These are phyloP conservation scores for Candida sanyaensis DNA, from an alignment of 1,139 yeast genomes.

Conservation along the genomic window DNA sequence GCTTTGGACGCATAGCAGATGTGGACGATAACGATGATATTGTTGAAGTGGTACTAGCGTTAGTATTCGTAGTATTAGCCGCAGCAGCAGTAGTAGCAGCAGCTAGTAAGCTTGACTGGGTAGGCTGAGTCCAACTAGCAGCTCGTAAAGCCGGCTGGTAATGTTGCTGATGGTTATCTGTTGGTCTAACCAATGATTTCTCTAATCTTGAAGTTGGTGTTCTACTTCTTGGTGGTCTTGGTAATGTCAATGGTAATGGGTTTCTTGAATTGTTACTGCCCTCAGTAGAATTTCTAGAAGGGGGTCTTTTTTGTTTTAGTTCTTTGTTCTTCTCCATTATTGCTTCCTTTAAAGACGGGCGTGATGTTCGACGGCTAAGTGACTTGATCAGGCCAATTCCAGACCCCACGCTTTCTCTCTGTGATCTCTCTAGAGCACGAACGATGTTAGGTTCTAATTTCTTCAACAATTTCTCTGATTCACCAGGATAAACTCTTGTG, in stretches of 20 bases:
- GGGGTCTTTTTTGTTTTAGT: constrained; percentile 26
- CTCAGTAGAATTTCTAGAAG: constrained; percentile 20
- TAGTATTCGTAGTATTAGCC: not conserved
- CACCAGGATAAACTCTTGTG: constrained; percentile 47
- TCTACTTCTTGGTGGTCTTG: constrained; percentile 5
- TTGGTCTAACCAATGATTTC: constrained; percentile 1
- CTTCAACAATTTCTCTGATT: constrained; percentile 56
- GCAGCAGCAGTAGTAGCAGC: not conserved
- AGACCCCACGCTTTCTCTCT: constrained; percentile 29
- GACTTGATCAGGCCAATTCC: constrained; percentile 9
- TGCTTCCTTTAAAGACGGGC: constrained; percentile 36
- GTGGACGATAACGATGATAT: not conserved
- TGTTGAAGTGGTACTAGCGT: not conserved
- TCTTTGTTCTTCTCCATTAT: constrained; percentile 38
- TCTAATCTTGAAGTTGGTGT: constrained; percentile 5
- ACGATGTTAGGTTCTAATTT: constrained; percentile 37
- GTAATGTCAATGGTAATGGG: constrained; percentile 9
- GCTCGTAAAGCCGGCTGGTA: constrained; percentile 7
- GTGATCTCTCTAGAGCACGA: constrained; percentile 47
- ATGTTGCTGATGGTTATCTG: not conserved
- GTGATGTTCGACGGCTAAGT: constrained; percentile 11
- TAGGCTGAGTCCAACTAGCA: constrained; percentile 13
- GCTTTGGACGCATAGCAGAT: not conserved
- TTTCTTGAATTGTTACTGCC: not conserved
- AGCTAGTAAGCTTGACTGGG: not conserved